Evolutionary conservation across 176 grass and related monocot species (phyloP).

Genomic region (maize (Zea mays)): Zm-B73-REFERENCE-NAM-5.0 NC_050099.1:205307001-205307500

Average conservation of each 20-base stretch:
- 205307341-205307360: neutral
- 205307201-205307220: slow-evolving; percentile 92
- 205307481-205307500: too few relatives aligned
- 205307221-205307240: slow-evolving; percentile 93
- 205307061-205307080: slow-evolving; percentile 58
- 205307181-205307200: slow-evolving; percentile 71
- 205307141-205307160: neutral
- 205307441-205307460: too few relatives aligned
- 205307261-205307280: slow-evolving; percentile 88
- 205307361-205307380: neutral
- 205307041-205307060: slow-evolving; percentile 67
- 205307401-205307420: too few relatives aligned
- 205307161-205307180: slow-evolving; percentile 36
- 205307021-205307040: slow-evolving; percentile 41
- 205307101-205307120: slow-evolving; percentile 85
- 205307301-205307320: slow-evolving; percentile 60
- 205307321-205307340: slow-evolving; percentile 13
- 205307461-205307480: too few relatives aligned
- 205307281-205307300: slow-evolving; percentile 84
- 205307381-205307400: too few relatives aligned
- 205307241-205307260: slow-evolving; percentile 92
- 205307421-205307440: too few relatives aligned
- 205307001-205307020: too few relatives aligned
- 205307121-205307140: slow-evolving; percentile 24
- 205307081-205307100: slow-evolving; percentile 83